These are phyloP conservation scores for Musa balbisiana DNA, from an alignment of 202 grass and related monocot species.

Conservation along the genomic window DNA sequence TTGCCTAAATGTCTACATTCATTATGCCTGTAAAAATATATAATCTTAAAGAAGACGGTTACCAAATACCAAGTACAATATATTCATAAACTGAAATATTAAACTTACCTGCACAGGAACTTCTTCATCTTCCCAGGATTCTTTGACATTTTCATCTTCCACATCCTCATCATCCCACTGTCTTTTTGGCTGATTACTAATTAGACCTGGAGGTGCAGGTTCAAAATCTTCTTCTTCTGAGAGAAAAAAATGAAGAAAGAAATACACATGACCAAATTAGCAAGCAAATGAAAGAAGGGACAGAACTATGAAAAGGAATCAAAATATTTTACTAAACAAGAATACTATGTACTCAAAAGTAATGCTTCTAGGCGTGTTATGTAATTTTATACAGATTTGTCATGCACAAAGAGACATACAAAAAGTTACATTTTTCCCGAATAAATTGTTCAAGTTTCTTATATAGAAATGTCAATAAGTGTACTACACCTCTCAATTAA, in stretches of 20 bases:
- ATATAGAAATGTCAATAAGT: too few species aligned
- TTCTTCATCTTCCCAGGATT: constrained; percentile 93
- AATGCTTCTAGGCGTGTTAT: too few species aligned
- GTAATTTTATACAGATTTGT: too few species aligned
- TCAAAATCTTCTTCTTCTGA: constrained; percentile 81
- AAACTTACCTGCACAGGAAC: constrained; percentile 48
- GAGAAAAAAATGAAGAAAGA: constrained; percentile 7
- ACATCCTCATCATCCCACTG: constrained; percentile 85
- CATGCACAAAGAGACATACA: too few species aligned
- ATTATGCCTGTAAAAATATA: not conserved
- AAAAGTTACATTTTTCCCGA: too few species aligned
- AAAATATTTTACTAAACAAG: too few species aligned
- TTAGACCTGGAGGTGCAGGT: constrained; percentile 36
- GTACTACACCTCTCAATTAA: too few species aligned
- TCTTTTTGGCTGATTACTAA: constrained; percentile 42
- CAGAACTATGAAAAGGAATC: not conserved
- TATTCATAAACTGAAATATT: not conserved
- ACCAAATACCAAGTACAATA: not conserved
- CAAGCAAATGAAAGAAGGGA: not conserved
- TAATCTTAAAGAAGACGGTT: not conserved
- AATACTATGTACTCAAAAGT: too few species aligned
- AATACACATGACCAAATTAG: not conserved
- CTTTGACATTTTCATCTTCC: constrained; percentile 79
- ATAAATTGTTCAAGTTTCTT: too few species aligned
- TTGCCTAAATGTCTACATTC: too few species aligned